Percentiles rank a stretch among this genome's conserved stretches.
Evolutionary conservation across 129 eudicot species (phyloP).

Genomic region (Solidago caesia): DNA sequence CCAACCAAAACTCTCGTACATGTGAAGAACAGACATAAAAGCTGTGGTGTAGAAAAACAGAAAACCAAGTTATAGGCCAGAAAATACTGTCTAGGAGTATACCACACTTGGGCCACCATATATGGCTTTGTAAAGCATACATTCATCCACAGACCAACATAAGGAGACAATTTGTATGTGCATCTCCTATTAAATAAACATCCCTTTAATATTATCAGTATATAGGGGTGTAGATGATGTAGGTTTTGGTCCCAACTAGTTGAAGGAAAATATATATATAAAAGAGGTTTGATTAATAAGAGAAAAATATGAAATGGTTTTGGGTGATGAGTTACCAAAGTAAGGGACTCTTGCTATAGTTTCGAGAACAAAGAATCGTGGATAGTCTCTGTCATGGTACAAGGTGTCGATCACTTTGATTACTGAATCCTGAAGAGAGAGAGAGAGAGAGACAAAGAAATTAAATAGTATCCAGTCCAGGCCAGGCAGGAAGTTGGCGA

Average conservation of each 20-base stretch:
- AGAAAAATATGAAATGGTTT: neutral
- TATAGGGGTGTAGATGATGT: slow-evolving; percentile 11
- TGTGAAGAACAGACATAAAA: slow-evolving; percentile 87
- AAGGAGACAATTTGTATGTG: neutral
- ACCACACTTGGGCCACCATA: slow-evolving; percentile 4
- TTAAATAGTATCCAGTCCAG: no score
- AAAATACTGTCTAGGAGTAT: neutral
- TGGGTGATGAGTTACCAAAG: slow-evolving; percentile 58
- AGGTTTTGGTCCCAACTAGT: slow-evolving; percentile 14
- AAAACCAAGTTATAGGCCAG: slow-evolving; percentile 6
- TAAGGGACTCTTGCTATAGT: slow-evolving; percentile 98
- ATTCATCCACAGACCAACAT: slow-evolving; percentile 9
- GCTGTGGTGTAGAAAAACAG: slow-evolving; percentile 46
- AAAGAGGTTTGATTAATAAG: neutral
- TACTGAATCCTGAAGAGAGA: slow-evolving; percentile 74
- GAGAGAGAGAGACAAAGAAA: slow-evolving; percentile 8
- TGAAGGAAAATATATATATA: neutral
- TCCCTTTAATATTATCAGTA: slow-evolving; percentile 9
- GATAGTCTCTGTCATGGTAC: slow-evolving; percentile 82
- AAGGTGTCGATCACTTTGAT: slow-evolving; percentile 87
- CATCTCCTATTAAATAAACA: neutral
- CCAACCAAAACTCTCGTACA: slow-evolving; percentile 98
- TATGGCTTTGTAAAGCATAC: slow-evolving; percentile 19
- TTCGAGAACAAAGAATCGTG: slow-evolving; percentile 93
- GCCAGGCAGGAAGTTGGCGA: no score